phyloP scores from a whole-genome alignment of 2,329 filamentous ascomycete species.

The Colletotrichum destructivum region DNA sequence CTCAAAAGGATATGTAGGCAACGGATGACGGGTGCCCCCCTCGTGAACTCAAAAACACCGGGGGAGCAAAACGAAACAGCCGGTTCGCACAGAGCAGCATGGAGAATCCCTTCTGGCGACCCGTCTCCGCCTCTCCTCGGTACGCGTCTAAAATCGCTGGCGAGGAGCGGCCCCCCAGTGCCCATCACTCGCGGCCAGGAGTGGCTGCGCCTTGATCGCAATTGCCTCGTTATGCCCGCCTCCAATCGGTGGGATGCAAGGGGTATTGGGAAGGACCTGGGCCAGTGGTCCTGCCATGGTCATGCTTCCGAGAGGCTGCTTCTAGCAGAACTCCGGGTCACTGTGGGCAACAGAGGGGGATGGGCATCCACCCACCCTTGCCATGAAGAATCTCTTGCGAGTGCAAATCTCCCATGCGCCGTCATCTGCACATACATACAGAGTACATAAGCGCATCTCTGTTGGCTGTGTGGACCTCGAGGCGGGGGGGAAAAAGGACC shows the following conservation, averaged over 20 bases:
- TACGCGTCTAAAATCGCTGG: constrained; percentile 13
- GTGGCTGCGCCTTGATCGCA: constrained; percentile 22
- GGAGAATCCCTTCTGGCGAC: constrained; percentile 10
- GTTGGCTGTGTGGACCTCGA: constrained; percentile 26
- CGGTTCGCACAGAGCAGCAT: constrained; percentile 12
- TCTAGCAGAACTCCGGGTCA: constrained; percentile 18
- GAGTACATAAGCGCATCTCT: not conserved
- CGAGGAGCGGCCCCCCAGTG: not conserved
- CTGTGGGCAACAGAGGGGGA: not conserved
- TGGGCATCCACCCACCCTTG: constrained; percentile 7
- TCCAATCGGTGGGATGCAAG: not conserved
- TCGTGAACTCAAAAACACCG: constrained; percentile 5
- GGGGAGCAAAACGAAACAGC: constrained; percentile 24
- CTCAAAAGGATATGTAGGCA: not conserved
- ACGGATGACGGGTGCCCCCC: constrained; percentile 12
- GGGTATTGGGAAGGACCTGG: not conserved
- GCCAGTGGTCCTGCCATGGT: not conserved
- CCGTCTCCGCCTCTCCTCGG: not conserved
- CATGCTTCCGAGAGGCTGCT: constrained; percentile 1
- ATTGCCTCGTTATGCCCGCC: not conserved
- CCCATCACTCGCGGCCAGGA: not conserved
- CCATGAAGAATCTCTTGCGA: constrained; percentile 15
- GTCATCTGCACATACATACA: too few species aligned
- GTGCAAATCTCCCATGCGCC: constrained; percentile 29
- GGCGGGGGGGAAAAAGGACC: constrained; percentile 20